phyloP scores from a whole-genome alignment of 1,284 basidiomycete genomes.

The Mycocalia duriaeana region DNA sequence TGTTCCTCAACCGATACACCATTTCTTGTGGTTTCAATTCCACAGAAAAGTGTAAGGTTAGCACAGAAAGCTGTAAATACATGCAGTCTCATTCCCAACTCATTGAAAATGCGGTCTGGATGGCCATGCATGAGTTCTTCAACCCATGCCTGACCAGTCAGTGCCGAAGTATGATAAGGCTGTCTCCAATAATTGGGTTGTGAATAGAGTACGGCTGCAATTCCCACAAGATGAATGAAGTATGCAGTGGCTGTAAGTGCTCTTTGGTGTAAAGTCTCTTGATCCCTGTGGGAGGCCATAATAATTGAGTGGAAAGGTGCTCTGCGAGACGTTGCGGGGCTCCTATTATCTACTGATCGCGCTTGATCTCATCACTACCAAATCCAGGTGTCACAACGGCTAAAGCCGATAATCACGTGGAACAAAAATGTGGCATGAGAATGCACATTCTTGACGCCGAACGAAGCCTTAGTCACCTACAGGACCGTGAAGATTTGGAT shows the following conservation, averaged over 20 bases:
- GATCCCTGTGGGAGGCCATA: too few species aligned
- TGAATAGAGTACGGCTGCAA: slow-evolving; percentile 7
- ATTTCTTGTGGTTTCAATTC: slow-evolving; percentile 7
- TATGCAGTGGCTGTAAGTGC: neutral
- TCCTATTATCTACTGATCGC: too few species aligned
- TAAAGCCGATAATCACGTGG: too few species aligned
- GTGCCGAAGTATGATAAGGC: slow-evolving; percentile 23
- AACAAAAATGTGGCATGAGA: too few species aligned
- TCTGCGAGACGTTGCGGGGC: too few species aligned
- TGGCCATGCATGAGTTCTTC: slow-evolving; percentile 26
- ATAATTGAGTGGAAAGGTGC: too few species aligned
- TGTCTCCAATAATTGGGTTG: slow-evolving; percentile 20
- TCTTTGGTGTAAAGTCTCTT: too few species aligned
- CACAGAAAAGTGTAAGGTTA: slow-evolving; percentile 11
- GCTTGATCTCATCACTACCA: too few species aligned
- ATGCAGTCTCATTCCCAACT: slow-evolving; percentile 21
- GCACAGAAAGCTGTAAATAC: slow-evolving; percentile 20
- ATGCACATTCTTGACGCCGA: slow-evolving; percentile 5
- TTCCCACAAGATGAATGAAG: neutral
- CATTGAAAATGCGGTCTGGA: slow-evolving; percentile 17
- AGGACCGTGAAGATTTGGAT: too few species aligned
- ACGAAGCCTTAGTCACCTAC: slow-evolving; percentile 10
- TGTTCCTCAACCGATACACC: slow-evolving; percentile 20
- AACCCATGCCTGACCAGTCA: slow-evolving; percentile 24
- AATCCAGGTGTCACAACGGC: too few species aligned